Percentiles rank a stretch among this genome's conserved stretches.
phyloP scores from a whole-genome alignment of 768 basidiomycete species.

The Kwoniella sp. region DNA sequence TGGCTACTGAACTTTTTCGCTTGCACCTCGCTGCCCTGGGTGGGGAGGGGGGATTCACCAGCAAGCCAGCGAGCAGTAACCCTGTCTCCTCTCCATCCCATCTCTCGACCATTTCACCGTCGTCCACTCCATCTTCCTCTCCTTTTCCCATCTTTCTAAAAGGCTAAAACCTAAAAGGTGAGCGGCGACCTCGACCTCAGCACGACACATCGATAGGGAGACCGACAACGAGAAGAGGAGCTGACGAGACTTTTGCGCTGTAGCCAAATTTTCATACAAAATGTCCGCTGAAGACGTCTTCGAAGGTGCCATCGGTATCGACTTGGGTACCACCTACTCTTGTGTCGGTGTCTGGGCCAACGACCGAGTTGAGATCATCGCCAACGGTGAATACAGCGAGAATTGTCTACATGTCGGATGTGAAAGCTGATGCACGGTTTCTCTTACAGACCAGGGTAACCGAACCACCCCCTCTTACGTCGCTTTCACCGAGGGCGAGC shows the following conservation, averaged over 20 bases:
- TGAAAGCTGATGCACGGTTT: background rate
- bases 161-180: conserved; percentile 23
- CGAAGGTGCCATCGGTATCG: conserved; percentile 92
- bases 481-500: conserved; percentile 93
- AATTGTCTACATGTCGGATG: background rate
- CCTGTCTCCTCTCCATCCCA: background rate
- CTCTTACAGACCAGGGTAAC: conserved; percentile 78
- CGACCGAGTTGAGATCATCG: conserved; percentile 53
- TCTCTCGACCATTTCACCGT: background rate
- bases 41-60: background rate
- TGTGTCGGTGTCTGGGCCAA: conserved; percentile 53
- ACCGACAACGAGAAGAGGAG: background rate
- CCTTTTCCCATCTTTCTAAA: conserved; percentile 14
- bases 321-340: conserved; percentile 53
- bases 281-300: conserved; percentile 78
- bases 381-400: conserved; percentile 37
- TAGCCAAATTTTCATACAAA: conserved; percentile 52
- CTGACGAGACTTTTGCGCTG: background rate
- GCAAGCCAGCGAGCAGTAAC: too few relatives aligned
- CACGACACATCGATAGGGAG: background rate
- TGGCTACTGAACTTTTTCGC: background rate
- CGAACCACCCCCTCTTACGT: conserved; percentile 99
- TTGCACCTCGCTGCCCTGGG: background rate
- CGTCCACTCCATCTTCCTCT: conserved; percentile 5
- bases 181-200: background rate